Percentiles rank a stretch among this genome's conserved stretches.
These are phyloP conservation scores for Asterella californica DNA, from an alignment of 225 moss, liverwort and hornwort species.

Conservation along the genomic window DNA sequence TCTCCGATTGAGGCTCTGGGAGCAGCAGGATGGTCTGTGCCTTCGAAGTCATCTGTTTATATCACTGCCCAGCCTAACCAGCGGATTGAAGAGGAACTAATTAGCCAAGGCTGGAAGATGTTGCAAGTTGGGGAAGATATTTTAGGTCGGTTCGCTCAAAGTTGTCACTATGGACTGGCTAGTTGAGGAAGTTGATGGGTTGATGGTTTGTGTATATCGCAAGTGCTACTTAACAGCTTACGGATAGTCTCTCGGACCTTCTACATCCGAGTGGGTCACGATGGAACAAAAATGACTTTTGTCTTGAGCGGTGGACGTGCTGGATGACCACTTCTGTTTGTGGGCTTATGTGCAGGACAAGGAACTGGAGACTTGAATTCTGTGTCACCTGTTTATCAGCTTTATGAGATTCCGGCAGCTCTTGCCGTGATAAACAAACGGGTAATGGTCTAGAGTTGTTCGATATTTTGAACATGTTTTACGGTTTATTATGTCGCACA, in stretches of 20 bases:
- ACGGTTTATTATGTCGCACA: not conserved
- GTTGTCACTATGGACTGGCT: not conserved
- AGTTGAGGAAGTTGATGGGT: too few relatives aligned
- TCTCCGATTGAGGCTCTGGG: slow-evolving; percentile 21
- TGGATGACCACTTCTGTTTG: not conserved
- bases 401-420: slow-evolving; percentile 62
- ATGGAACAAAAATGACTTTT: too few relatives aligned
- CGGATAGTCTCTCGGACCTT: not conserved
- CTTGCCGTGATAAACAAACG: slow-evolving; percentile 56
- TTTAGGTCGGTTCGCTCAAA: not conserved
- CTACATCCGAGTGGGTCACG: not conserved
- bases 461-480: not conserved
- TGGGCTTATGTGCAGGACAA: not conserved
- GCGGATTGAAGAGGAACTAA: slow-evolving; percentile 13
- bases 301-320: not conserved
- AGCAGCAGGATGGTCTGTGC: slow-evolving; percentile 24
- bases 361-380: not conserved
- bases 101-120: slow-evolving; percentile 30
- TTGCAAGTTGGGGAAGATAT: slow-evolving; percentile 6
- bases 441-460: slow-evolving; percentile 27
- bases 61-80: slow-evolving; percentile 16
- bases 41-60: slow-evolving; percentile 28
- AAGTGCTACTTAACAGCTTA: not conserved
- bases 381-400: slow-evolving; percentile 39
- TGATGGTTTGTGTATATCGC: not conserved